phyloP scores from a whole-genome alignment of 1,284 basidiomycete genomes.

The Leucoagaricus sp. region DNA sequence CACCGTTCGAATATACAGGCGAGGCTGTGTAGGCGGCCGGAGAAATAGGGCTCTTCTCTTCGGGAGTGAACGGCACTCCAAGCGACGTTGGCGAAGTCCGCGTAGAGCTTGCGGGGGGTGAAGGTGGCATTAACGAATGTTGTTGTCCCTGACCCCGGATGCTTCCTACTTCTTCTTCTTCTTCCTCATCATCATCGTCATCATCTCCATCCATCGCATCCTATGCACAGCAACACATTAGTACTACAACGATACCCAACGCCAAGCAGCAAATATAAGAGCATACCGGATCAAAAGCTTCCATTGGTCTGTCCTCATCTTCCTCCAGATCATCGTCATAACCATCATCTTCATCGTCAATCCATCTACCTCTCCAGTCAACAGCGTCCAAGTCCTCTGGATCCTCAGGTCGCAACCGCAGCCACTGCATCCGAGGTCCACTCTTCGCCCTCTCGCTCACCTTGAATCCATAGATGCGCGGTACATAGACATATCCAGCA shows the following conservation, averaged over 20 bases:
- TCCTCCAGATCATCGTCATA: conserved; percentile 71
- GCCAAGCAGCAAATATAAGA: not conserved
- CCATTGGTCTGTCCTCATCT: conserved; percentile 70
- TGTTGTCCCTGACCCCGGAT: conserved; percentile 28
- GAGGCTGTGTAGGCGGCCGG: conserved; percentile 25
- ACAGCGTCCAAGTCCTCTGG: conserved; percentile 83
- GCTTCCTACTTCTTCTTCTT: conserved; percentile 49
- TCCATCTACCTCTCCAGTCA: conserved; percentile 87
- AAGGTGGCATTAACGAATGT: conserved; percentile 23
- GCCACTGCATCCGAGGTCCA: conserved; percentile 97
- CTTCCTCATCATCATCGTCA: conserved; percentile 58
- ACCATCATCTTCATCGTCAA: conserved; percentile 63
- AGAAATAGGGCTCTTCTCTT: conserved; percentile 26
- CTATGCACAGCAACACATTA: conserved; percentile 31
- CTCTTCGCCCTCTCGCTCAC: conserved; percentile 84
- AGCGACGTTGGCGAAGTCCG: conserved; percentile 49
- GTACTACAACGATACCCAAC: conserved; percentile 10
- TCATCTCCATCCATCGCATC: conserved; percentile 62
- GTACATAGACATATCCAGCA: conserved; percentile 84
- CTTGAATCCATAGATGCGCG: conserved; percentile 92
- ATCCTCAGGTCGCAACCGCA: conserved; percentile 82
- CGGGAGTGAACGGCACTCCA: conserved; percentile 35
- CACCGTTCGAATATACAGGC: conserved; percentile 18
- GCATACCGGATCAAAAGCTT: conserved; percentile 79
- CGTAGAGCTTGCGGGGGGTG: conserved; percentile 37